Evolutionary conservation across 2,329 filamentous ascomycete species (phyloP).

Genomic region (Phoma sp.): DNA sequence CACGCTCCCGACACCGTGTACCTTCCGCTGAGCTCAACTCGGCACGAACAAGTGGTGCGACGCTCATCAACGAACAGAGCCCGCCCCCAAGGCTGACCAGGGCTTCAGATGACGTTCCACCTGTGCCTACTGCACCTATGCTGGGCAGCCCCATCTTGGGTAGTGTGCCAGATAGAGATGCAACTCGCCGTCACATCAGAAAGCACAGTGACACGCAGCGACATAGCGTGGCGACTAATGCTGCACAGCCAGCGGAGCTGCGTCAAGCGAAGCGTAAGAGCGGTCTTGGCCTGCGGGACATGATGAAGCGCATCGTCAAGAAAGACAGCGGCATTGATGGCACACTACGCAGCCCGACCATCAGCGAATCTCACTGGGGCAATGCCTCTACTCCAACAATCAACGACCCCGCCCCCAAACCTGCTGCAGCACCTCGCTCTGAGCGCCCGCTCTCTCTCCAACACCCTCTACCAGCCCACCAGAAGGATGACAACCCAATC

Average conservation of each 20-base stretch:
- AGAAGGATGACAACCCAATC: not conserved
- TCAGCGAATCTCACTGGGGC: constrained; percentile 1
- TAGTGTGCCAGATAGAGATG: constrained; percentile 6
- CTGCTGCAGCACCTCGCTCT: not conserved
- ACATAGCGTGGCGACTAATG: constrained; percentile 26
- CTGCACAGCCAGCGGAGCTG: constrained; percentile 31
- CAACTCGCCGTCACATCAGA: constrained; percentile 7
- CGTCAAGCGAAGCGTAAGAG: constrained; percentile 26
- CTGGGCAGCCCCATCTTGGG: constrained; percentile 12
- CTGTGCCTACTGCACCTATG: constrained; percentile 10
- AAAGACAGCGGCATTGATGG: constrained; percentile 26
- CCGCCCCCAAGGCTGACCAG: constrained; percentile 21
- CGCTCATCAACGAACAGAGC: constrained; percentile 37
- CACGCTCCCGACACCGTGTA: constrained; percentile 30
- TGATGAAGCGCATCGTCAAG: constrained; percentile 38
- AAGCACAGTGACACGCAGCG: constrained; percentile 24
- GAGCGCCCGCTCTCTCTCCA: constrained; percentile 3
- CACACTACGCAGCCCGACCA: constrained; percentile 1
- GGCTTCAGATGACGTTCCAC: constrained; percentile 19
- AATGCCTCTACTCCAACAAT: constrained; percentile 3
- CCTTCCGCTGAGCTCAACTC: constrained; percentile 32
- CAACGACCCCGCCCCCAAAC: constrained; percentile 1
- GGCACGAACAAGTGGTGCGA: constrained; percentile 42
- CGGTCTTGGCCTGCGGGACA: constrained; percentile 29
- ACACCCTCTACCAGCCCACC: not conserved